Evolutionary conservation across 257 asterid species (phyloP).

Genomic region (Handroanthus guayacan): DNA sequence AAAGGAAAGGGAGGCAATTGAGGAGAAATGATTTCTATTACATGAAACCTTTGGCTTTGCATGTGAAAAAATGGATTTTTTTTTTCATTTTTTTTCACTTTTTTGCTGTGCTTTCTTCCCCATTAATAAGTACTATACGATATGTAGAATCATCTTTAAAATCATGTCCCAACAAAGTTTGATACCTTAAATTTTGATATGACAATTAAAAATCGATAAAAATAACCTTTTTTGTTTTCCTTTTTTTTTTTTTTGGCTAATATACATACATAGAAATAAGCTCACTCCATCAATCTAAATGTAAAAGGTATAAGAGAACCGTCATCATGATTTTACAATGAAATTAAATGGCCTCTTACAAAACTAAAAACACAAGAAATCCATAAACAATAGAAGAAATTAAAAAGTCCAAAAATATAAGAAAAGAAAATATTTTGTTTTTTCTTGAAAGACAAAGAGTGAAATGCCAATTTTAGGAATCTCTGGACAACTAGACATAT

Average conservation of each 20-base stretch:
- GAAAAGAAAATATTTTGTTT: conserved; percentile 4
- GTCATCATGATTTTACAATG: conserved; percentile 14
- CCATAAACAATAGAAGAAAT: conserved; percentile 15
- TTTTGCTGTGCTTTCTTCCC: conserved; percentile 1
- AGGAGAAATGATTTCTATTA: background rate
- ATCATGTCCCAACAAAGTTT: background rate
- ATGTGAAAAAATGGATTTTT: conserved; percentile 23
- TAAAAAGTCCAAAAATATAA: conserved; percentile 4
- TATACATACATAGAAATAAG: background rate
- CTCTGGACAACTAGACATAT: conserved; percentile 31
- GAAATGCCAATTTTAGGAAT: conserved; percentile 32
- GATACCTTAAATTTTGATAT: background rate
- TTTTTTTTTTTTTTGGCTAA: too few species aligned
- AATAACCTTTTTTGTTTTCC: too few species aligned
- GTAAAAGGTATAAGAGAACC: background rate
- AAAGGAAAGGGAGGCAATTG: too few species aligned
- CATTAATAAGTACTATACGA: conserved; percentile 1
- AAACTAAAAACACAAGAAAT: conserved; percentile 33
- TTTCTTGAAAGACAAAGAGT: conserved; percentile 9
- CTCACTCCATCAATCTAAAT: background rate
- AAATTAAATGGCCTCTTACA: conserved; percentile 11
- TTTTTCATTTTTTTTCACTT: background rate
- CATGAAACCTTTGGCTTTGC: conserved; percentile 2
- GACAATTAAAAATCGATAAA: too few species aligned
- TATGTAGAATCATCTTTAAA: background rate